These are phyloP conservation scores for Asparagopsis taxiformis DNA, from an alignment of 31 red algal genomes.

Conservation along the genomic window DNA sequence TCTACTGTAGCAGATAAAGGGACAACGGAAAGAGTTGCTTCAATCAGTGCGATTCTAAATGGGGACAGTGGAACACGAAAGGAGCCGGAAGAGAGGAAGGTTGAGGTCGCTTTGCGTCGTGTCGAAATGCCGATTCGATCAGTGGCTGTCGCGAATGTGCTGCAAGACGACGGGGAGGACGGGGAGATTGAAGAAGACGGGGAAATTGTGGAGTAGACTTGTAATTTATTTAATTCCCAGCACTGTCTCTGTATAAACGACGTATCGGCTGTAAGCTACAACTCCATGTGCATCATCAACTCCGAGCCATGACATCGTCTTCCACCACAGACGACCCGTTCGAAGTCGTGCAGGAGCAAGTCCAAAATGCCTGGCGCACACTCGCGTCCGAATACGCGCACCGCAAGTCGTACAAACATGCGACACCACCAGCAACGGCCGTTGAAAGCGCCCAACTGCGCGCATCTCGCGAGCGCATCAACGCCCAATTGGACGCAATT, in stretches of 20 bases:
- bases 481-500: background rate
- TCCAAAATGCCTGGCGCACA: background rate
- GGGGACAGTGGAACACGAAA: too few species aligned
- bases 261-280: too few species aligned
- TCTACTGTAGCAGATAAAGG: too few species aligned
- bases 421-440: background rate
- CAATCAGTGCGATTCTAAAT: too few species aligned
- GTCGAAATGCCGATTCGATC: background rate
- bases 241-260: too few species aligned
- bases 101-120: too few species aligned
- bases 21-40: too few species aligned
- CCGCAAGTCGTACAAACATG: background rate
- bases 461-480: background rate
- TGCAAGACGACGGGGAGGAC: conserved; percentile 31
- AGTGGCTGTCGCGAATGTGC: background rate
- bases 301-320: conserved; percentile 1
- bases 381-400: background rate
- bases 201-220: conserved; percentile 9
- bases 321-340: conserved; percentile 3
- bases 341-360: conserved; percentile 3
- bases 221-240: background rate
- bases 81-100: too few species aligned
- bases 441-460: background rate
- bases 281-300: too few species aligned
- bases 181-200: conserved; percentile 49